Evolutionary conservation across 2,329 filamentous ascomycete genomes (phyloP).

Genomic region (Cercospora nicotianae): DNA sequence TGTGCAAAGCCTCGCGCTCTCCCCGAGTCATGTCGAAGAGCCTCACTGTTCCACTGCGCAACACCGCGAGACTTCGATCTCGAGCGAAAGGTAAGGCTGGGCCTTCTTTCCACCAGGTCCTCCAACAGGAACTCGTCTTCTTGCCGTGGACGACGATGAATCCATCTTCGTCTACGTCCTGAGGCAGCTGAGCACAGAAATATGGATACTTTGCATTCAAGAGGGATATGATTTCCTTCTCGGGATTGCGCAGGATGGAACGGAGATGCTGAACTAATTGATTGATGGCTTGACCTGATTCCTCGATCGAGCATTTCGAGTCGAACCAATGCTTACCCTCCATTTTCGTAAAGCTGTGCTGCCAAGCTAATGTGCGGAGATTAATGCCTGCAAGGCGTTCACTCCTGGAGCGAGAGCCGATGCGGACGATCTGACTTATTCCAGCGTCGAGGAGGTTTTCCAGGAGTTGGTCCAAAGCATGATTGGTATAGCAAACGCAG

Average conservation of each 20-base stretch:
- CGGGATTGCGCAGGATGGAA: not conserved
- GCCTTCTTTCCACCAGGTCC: not conserved
- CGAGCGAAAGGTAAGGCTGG: not conserved
- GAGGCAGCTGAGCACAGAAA: constrained; percentile 28
- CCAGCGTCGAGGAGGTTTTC: constrained; percentile 57
- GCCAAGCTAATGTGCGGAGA: constrained; percentile 44
- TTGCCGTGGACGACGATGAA: not conserved
- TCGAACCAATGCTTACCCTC: constrained; percentile 42
- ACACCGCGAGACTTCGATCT: not conserved
- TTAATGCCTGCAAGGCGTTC: constrained; percentile 54
- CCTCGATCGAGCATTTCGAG: constrained; percentile 24
- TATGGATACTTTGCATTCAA: constrained; percentile 20
- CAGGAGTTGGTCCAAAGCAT: constrained; percentile 59
- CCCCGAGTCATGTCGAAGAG: not conserved
- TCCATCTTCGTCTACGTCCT: constrained; percentile 31
- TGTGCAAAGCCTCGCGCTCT: constrained; percentile 18
- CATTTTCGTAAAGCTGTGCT: constrained; percentile 41
- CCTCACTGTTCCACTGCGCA: not conserved
- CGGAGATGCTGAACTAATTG: constrained; percentile 16
- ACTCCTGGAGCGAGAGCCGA: constrained; percentile 61
- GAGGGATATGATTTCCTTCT: constrained; percentile 10
- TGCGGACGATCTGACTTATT: constrained; percentile 59
- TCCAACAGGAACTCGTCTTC: too few species aligned
- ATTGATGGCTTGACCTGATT: constrained; percentile 25
- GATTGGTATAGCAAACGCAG: constrained; percentile 54